Conservation (phyloP, 116 monocot genomes). For the Iris pallida region DNA sequence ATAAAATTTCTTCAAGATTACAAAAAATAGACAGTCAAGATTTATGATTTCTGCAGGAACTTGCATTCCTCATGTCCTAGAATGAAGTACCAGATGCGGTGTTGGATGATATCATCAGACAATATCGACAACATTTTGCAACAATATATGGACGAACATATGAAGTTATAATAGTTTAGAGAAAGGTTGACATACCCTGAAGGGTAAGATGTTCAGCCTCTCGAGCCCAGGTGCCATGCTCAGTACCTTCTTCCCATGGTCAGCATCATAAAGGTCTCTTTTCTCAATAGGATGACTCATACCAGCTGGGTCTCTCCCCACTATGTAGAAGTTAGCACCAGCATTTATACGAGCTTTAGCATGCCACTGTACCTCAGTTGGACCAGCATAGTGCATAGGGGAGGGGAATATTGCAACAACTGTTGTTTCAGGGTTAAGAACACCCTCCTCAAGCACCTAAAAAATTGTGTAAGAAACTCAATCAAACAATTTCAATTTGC, state of each 20-base stretch:
- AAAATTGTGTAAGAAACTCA: conserved; percentile 2
- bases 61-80: too few species aligned
- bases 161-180: not conserved
- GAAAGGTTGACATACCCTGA: conserved; percentile 52
- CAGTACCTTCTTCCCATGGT: conserved; percentile 86
- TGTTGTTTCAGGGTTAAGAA: conserved; percentile 85
- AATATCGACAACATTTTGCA: too few species aligned
- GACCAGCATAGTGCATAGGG: conserved; percentile 88
- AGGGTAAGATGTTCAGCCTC: conserved; percentile 87
- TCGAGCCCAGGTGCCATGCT: conserved; percentile 92
- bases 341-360: conserved; percentile 88
- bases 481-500: too few species aligned
- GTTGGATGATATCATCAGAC: too few species aligned
- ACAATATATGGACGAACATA: too few species aligned
- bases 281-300: conserved; percentile 80
- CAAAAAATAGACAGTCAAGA: too few species aligned
- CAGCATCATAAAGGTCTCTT: conserved; percentile 81
- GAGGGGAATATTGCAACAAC: conserved; percentile 85
- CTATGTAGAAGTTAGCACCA: conserved; percentile 93
- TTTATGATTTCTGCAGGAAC: too few species aligned
- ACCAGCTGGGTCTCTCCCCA: conserved; percentile 90
- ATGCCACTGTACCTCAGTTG: conserved; percentile 97
- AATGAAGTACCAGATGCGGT: too few species aligned
- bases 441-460: conserved; percentile 87
- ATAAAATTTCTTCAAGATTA: too few species aligned